phyloP scores from a whole-genome alignment of 768 basidiomycete genomes.

The Auriculariales sp. region DNA sequence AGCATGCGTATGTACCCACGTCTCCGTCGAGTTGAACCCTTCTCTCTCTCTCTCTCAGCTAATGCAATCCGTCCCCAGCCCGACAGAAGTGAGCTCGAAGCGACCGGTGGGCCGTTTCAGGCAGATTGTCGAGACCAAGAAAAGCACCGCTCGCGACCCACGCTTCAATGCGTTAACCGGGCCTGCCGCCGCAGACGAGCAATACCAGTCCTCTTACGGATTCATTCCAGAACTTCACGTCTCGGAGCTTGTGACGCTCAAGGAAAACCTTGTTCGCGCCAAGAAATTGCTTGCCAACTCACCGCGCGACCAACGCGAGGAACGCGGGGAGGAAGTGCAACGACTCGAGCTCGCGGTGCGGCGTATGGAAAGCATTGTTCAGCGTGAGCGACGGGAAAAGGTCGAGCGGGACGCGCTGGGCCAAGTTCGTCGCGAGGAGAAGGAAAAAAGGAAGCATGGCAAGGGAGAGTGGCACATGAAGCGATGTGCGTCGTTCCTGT shows the following conservation, averaged over 20 bases:
- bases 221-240: constrained; percentile 58
- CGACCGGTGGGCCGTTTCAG: constrained; percentile 64
- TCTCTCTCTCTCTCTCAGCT: background rate
- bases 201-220: constrained; percentile 51
- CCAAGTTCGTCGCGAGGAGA: constrained; percentile 40
- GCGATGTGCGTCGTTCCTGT: constrained; percentile 34
- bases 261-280: constrained; percentile 52
- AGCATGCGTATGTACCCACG: constrained; percentile 63
- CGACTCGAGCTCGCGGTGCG: constrained; percentile 63
- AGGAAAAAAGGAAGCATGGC: constrained; percentile 52
- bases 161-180: constrained; percentile 69
- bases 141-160: constrained; percentile 74
- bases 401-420: constrained; percentile 56
- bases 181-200: constrained; percentile 40
- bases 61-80: constrained; percentile 28
- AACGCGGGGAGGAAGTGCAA: constrained; percentile 52
- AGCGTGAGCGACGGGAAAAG: constrained; percentile 51
- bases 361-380: constrained; percentile 61
- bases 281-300: constrained; percentile 46
- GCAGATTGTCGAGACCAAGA: constrained; percentile 50
- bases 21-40: background rate
- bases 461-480: constrained; percentile 84
- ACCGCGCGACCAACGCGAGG: constrained; percentile 41
- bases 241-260: constrained; percentile 49
- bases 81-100: constrained; percentile 72